Evolutionary conservation across 257 asterid species (phyloP).

Genomic region (Capsicum chinense): DNA sequence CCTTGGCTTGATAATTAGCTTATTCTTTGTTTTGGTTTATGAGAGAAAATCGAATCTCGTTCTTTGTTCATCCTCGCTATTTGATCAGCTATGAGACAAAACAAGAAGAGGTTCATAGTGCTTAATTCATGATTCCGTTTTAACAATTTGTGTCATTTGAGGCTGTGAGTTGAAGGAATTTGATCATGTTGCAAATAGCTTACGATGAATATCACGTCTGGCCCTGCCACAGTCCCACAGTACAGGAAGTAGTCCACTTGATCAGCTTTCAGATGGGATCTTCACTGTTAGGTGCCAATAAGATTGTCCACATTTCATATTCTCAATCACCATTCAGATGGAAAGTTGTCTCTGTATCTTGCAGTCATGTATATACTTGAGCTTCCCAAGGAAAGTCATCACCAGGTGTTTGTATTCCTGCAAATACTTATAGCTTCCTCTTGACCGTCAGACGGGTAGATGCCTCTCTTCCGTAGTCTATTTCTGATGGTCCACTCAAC

Average conservation of each 20-base stretch:
- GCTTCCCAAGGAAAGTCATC: background rate
- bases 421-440: slow-evolving; percentile 22
- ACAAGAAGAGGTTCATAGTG: background rate
- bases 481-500: slow-evolving; percentile 12
- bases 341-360: background rate
- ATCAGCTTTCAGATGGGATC: background rate
- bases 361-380: background rate
- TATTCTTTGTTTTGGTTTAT: background rate
- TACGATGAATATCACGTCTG: background rate
- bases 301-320: background rate
- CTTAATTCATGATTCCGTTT: background rate
- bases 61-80: background rate
- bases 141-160: slow-evolving; percentile 12
- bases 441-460: background rate
- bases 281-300: background rate
- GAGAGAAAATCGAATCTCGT: background rate
- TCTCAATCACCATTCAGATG: slow-evolving; percentile 21
- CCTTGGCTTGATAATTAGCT: background rate
- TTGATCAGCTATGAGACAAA: background rate
- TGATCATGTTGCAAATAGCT: slow-evolving; percentile 15
- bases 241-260: background rate
- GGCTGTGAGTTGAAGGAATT: background rate
- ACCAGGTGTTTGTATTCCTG: slow-evolving; percentile 2
- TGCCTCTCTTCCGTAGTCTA: background rate
- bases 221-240: background rate